phyloP scores from a whole-genome alignment of 2,329 filamentous ascomycete genomes.

The Proliferodiscus dingleyae region DNA sequence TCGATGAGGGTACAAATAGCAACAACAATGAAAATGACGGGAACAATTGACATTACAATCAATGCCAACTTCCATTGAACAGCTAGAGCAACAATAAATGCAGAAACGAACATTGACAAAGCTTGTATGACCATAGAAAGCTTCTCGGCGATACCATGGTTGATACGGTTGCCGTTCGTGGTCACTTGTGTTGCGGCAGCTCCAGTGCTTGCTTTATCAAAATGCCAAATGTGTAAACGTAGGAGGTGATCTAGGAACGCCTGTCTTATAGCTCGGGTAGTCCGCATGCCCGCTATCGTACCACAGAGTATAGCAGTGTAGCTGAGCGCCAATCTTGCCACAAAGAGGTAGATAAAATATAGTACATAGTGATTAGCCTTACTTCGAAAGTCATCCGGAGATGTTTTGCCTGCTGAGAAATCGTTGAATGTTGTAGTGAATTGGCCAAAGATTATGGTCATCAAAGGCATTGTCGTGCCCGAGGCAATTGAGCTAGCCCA shows the following conservation, averaged over 20 bases:
- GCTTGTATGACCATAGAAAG: slow-evolving; percentile 39
- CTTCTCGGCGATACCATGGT: slow-evolving; percentile 39
- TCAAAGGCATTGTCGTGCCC: too few relatives aligned
- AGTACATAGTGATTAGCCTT: too few relatives aligned
- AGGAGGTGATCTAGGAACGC: slow-evolving; percentile 26
- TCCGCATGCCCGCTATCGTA: slow-evolving; percentile 41
- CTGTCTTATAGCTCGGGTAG: slow-evolving; percentile 32
- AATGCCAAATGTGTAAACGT: slow-evolving; percentile 51
- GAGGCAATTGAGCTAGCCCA: too few relatives aligned
- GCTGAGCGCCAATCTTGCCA: slow-evolving; percentile 43
- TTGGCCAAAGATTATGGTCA: too few relatives aligned
- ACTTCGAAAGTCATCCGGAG: too few relatives aligned
- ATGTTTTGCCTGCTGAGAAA: too few relatives aligned
- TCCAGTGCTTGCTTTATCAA: slow-evolving; percentile 35
- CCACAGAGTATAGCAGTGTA: slow-evolving; percentile 38
- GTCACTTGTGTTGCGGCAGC: slow-evolving; percentile 15
- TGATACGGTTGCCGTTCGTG: slow-evolving; percentile 43
- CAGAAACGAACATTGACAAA: slow-evolving; percentile 35
- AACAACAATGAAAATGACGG: slow-evolving; percentile 41
- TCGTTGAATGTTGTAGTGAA: too few relatives aligned
- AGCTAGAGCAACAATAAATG: slow-evolving; percentile 34
- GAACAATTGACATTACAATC: slow-evolving; percentile 42
- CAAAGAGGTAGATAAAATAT: slow-evolving; percentile 49
- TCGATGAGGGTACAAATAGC: slow-evolving; percentile 41
- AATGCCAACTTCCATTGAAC: slow-evolving; percentile 38